Conservation (phyloP, 2,329 filamentous ascomycete genomes). For the Claviceps humidiphila region DNA sequence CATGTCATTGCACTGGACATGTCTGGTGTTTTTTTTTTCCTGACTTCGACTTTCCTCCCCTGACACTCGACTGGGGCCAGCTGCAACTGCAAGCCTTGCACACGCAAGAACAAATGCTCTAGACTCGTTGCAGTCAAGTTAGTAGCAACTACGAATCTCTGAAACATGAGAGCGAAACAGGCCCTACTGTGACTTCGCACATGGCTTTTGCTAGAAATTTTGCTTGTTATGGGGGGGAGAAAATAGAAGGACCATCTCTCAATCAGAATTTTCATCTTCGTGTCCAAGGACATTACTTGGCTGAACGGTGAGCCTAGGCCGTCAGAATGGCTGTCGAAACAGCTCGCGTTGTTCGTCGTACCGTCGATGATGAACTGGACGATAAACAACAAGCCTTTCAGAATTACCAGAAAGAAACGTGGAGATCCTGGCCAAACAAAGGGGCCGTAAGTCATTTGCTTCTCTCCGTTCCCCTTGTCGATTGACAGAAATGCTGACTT, state of each 20-base stretch:
- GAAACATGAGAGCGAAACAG: not conserved
- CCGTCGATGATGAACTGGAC: conserved; percentile 13
- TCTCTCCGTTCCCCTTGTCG: not conserved
- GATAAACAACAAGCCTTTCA: conserved; percentile 13
- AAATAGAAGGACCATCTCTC: not conserved
- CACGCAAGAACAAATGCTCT: not conserved
- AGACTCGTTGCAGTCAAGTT: not conserved
- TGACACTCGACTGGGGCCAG: not conserved
- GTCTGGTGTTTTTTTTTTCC: not conserved
- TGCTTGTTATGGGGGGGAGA: not conserved
- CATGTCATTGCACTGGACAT: not conserved
- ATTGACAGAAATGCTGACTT: not conserved
- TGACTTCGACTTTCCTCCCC: not conserved
- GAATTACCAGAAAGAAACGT: conserved; percentile 19
- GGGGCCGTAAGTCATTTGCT: conserved; percentile 24
- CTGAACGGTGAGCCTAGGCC: not conserved
- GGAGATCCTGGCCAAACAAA: conserved; percentile 34
- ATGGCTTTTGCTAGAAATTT: not conserved
- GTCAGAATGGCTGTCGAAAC: conserved; percentile 11
- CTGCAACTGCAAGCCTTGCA: not conserved
- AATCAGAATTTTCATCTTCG: not conserved
- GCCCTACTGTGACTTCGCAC: not conserved
- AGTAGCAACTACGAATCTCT: not conserved
- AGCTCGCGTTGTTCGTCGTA: conserved; percentile 15
- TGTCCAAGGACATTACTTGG: not conserved